These are phyloP conservation scores for Graphiopsis chlorocephala DNA, from an alignment of 2,329 filamentous ascomycete species.

Conservation along the genomic window DNA sequence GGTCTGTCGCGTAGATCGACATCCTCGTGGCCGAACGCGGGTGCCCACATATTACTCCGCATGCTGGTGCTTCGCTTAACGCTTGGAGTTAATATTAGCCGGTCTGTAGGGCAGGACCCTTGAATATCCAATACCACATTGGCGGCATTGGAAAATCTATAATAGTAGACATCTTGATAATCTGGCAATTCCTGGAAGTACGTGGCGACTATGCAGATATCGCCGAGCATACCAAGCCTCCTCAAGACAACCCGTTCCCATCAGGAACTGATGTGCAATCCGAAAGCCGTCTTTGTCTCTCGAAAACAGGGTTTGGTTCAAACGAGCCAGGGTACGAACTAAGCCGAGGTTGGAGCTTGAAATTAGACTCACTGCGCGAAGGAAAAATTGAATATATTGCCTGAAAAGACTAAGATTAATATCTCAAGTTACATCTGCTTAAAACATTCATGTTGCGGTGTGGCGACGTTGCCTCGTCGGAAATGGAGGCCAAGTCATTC, in stretches of 20 bases:
- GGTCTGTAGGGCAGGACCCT: background rate
- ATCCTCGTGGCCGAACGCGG: background rate
- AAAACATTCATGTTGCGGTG: background rate
- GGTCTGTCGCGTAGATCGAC: background rate
- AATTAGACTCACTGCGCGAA: background rate
- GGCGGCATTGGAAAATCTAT: background rate
- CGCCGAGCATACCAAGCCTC: background rate
- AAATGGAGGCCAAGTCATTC: background rate
- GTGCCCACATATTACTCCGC: constrained; percentile 3
- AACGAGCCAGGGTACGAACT: background rate
- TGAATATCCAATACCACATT: background rate
- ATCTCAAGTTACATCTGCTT: background rate
- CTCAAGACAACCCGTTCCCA: background rate
- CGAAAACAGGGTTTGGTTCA: background rate
- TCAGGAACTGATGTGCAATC: background rate
- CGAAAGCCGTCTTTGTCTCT: background rate
- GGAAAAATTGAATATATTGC: background rate
- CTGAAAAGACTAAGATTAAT: background rate
- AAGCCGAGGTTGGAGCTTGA: background rate
- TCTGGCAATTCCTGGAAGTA: background rate
- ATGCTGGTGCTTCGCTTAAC: background rate
- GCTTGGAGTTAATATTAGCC: background rate
- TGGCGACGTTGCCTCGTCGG: background rate
- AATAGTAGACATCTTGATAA: background rate
- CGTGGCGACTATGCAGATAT: background rate